Conservation (phyloP, 2,329 filamentous ascomycete species). For the Chrysosporium queenslandicum region DNA sequence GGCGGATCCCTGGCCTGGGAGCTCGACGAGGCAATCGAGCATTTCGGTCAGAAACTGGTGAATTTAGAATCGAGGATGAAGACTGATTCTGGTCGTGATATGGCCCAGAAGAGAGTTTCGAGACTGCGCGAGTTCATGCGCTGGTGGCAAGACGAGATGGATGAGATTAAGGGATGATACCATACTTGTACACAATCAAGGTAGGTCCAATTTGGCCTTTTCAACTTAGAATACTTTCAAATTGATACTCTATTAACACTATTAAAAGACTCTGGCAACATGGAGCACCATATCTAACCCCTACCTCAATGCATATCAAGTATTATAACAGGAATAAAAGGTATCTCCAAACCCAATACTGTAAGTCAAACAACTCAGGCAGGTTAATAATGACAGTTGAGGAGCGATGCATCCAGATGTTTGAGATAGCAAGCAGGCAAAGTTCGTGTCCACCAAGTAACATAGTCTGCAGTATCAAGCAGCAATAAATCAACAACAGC, state of each 20-base stretch:
- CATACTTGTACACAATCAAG: constrained; percentile 18
- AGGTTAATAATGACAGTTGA: not conserved
- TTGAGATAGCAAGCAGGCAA: too few species aligned
- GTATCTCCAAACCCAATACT: not conserved
- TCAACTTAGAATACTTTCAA: not conserved
- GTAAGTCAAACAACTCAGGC: not conserved
- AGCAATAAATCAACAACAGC: not conserved
- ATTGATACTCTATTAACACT: not conserved
- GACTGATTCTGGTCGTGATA: constrained; percentile 42
- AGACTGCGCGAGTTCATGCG: constrained; percentile 41
- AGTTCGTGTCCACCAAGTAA: not conserved
- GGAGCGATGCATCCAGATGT: too few species aligned
- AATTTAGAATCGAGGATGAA: constrained; percentile 56
- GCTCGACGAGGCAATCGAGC: constrained; percentile 57
- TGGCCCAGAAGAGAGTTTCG: constrained; percentile 43
- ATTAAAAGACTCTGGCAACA: not conserved
- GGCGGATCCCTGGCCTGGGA: constrained; percentile 26
- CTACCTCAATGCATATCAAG: not conserved
- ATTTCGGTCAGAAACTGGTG: constrained; percentile 68
- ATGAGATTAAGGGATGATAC: not conserved
- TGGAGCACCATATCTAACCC: not conserved
- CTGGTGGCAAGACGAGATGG: constrained; percentile 47
- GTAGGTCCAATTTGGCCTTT: not conserved
- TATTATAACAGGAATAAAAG: not conserved
- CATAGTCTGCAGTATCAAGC: not conserved